These are phyloP conservation scores for Leishmania gerbilli DNA, from an alignment of 208 protist genomes.

Conservation along the genomic window DNA sequence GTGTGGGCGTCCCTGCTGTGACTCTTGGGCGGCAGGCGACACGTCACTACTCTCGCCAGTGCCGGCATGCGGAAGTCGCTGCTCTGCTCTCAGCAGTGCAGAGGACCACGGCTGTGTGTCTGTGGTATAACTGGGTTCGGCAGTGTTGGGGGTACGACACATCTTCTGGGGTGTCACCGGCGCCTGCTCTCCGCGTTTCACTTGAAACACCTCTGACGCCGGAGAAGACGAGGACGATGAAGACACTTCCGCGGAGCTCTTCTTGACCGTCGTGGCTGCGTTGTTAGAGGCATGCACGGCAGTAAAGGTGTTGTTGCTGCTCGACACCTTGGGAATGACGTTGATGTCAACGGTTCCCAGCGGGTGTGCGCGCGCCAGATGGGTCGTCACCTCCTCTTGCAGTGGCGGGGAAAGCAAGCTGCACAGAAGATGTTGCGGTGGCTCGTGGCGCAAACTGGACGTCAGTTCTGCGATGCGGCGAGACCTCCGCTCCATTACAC, in stretches of 20 bases:
- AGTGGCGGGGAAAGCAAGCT: background rate
- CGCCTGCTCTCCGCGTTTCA: background rate
- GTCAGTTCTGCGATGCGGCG: conserved; percentile 11
- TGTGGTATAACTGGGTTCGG: conserved; percentile 4
- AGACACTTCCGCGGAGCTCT: background rate
- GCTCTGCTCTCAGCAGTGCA: conserved; percentile 15
- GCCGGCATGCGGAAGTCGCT: conserved; percentile 10
- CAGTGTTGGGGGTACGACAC: background rate
- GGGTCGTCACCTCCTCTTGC: background rate
- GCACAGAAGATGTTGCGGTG: conserved; percentile 12
- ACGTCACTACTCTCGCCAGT: background rate
- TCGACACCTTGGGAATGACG: background rate
- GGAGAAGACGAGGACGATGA: background rate
- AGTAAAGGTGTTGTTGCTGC: conserved; percentile 13
- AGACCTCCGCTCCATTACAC: conserved; percentile 16
- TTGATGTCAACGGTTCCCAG: conserved; percentile 3
- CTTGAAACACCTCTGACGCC: background rate
- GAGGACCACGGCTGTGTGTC: conserved; percentile 34
- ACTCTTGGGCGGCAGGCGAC: background rate
- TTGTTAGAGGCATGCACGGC: conserved; percentile 19
- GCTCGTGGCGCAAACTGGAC: conserved; percentile 10
- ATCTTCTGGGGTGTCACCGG: background rate
- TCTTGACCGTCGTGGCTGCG: background rate
- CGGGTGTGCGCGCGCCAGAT: background rate
- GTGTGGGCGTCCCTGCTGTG: background rate